Evolutionary conservation across 1,284 basidiomycete genomes (phyloP), one percentile per base, ranked within the genome.

Genomic region (Tilletia setariae): DNA sequence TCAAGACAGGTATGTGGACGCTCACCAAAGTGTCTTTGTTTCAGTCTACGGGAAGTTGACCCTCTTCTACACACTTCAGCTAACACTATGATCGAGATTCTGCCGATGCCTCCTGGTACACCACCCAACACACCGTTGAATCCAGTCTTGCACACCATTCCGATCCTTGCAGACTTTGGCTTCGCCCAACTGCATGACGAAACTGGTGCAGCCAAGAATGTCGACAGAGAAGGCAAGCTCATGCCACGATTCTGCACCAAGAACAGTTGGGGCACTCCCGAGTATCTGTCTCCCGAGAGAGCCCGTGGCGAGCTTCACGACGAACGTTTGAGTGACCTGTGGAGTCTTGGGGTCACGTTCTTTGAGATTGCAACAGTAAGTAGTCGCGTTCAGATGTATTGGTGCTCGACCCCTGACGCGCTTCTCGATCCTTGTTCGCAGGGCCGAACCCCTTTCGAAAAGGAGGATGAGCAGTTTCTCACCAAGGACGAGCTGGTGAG

Each of bases 281-380:
- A 79, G 47, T 79, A 79, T 61, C 73, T 79, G 0, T 71, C 74
- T 0, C 77, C 77, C 2, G 77, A 79, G 49, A 68, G 77, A 4
- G 71, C 72, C 13, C 66, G 68, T 9, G 72, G 72, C 19, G 69
- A 64, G 9, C 46, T 70, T 13, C 77, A 79, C 56, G 77, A 79
- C 43, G 77, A 77, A 67, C 63, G 77, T 4, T 67, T 70, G 49
- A 67, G 72, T 28, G 77, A 79, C 61, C 68, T 78, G 28, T 79
- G 77, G 77, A 70, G 74, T 13, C 70, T 79, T 1, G 77, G 77
- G 42, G 77, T 79, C 53, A 74, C 75, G 9, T 78, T 77, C 59
- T 79, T 78, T 65, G 77, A 79, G 70, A 79, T 79, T 61, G 69
- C 72, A 21, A 74, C 74, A 0, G 56, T 61, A 16, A 61, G 56